Evolutionary conservation across 768 basidiomycete species (phyloP), one percentile per base, ranked within the genome.

Genomic region (Lactarius hatsudake): DNA sequence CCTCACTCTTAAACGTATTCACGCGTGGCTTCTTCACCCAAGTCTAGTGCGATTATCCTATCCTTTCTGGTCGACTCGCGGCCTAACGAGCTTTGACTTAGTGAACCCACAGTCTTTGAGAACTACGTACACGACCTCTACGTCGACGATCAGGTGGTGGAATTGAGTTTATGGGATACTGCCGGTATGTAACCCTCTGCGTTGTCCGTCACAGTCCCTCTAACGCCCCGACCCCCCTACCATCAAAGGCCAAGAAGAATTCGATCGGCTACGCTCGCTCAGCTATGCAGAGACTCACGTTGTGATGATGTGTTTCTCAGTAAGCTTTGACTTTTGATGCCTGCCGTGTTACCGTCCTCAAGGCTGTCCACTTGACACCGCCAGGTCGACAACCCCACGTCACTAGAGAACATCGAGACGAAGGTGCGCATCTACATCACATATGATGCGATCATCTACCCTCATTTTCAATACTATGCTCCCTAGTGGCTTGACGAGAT

Each of bases 271-370:
- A 64, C 85, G 96, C 57, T 96, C 95, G 13, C 79, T 98, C n/a
- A 93, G 91, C 43, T 98, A 98, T 76, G 92, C 96, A 10, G 96
- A 98, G 77, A 97, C 96, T 1, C 93, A 98, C 78, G 90, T 98
- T 66, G 84, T 98, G 69, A 91, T 98, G 91, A 81, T 98, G 30
- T 98, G 96, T 78, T 98, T 97, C 76, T 96, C 96, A 43, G 94
- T 93, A 69, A 65, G 86, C 79, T 12, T 38, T 43, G 15, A 57
- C 10, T 36, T 38, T 42, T 38, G 28, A 43, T 32, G 36, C 32
- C 48, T 36, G 6, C 30, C 20, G 43, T 38, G 32, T 20, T 68
- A 63, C 74, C 42, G 67, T 75, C 26, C 42, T 64, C 64, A 38
- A 18, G n/a, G 1, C 15, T n/a, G 65, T 56, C 34, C 9, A 20